Base-by-base conservation (phyloP, 352 stramenopile genomes). In the Stramenopiles sp. region DNA sequence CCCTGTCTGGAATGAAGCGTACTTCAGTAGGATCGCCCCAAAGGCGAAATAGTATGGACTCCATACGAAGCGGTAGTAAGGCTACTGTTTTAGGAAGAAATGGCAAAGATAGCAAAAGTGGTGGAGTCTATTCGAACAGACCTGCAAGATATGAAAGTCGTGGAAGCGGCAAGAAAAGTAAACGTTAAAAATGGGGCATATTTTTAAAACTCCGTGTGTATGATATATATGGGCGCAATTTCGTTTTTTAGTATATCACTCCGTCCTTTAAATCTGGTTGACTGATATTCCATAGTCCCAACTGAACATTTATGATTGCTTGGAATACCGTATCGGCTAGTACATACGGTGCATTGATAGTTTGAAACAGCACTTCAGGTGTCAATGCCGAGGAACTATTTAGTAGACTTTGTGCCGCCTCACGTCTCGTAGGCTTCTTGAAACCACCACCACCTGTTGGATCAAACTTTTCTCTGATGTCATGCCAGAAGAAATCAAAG, bases 401-500 rank as follows among this genome's bases (percentile, higher is more conserved):
- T 14, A 78, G 22, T 33, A 78, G 4, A 14, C 22, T 31, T 33
- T 78, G 71, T 8, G 71, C 71, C 14, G 71, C 71, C 14, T 33
- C 31, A 14, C 71, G 4, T 33, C 71, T 78, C 22, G 71, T 33
- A 14, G 71, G 71, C 71, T 78, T 78, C 14, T 33, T 33, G 14
- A 78, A 33, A 33, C 71, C 71, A 33, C 71, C 71, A 33, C 31
- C 30, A 31, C 4, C 71, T 14, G 71, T 78, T 14, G 71, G 71
- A 14, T 78, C 71, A 78, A 78, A 78, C 71, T 33, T 4, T 14
- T 78, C 71, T 14, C 71, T 4, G 4, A 78, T 78, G 14, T 78
- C 71, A 33, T 78, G 71, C 1, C 14, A 78, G 14, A 78, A 78
- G 71, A 78, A 78, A 78, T 78, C 71, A 78, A 78, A 78, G 14